phyloP scores from a whole-genome alignment of 345 rosid genomes.

The Camelina laxa region DNA sequence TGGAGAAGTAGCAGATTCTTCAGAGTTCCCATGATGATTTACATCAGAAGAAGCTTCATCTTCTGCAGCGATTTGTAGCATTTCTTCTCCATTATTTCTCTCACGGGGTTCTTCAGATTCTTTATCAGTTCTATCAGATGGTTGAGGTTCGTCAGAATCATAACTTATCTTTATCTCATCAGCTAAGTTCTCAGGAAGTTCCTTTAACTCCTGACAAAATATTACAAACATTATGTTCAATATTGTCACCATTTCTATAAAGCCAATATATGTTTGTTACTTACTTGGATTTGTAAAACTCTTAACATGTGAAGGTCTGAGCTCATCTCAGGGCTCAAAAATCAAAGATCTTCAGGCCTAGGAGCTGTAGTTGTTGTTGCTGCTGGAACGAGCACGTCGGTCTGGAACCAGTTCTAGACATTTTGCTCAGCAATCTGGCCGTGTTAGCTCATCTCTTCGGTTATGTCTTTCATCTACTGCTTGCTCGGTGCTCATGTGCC shows the following conservation, averaged over 20 bases:
- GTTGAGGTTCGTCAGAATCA: slow-evolving; percentile 40
- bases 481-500: slow-evolving; percentile 97
- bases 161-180: slow-evolving; percentile 44
- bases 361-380: slow-evolving; percentile 25
- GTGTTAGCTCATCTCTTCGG: slow-evolving; percentile 88
- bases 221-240: slow-evolving; percentile 7
- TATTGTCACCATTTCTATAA: not conserved
- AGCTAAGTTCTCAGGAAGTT: slow-evolving; percentile 37
- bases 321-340: slow-evolving; percentile 73
- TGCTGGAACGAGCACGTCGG: slow-evolving; percentile 88
- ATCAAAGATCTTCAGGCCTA: slow-evolving; percentile 68
- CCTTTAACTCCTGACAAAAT: slow-evolving; percentile 43
- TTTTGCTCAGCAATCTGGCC: slow-evolving; percentile 91
- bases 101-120: slow-evolving; percentile 40
- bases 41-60: slow-evolving; percentile 43
- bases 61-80: slow-evolving; percentile 35
- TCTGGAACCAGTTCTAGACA: slow-evolving; percentile 98
- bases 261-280: slow-evolving; percentile 11
- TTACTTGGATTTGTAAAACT: slow-evolving; percentile 55
- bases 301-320: slow-evolving; percentile 74
- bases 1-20: slow-evolving; percentile 51
- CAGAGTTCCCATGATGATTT: slow-evolving; percentile 33
- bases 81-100: slow-evolving; percentile 32
- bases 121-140: slow-evolving; percentile 40
- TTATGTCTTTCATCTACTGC: slow-evolving; percentile 94